Evolutionary conservation across 805 yeast genomes (phyloP), one percentile per base, ranked within the genome.

Genomic region (Suhomyces emberorum): DNA sequence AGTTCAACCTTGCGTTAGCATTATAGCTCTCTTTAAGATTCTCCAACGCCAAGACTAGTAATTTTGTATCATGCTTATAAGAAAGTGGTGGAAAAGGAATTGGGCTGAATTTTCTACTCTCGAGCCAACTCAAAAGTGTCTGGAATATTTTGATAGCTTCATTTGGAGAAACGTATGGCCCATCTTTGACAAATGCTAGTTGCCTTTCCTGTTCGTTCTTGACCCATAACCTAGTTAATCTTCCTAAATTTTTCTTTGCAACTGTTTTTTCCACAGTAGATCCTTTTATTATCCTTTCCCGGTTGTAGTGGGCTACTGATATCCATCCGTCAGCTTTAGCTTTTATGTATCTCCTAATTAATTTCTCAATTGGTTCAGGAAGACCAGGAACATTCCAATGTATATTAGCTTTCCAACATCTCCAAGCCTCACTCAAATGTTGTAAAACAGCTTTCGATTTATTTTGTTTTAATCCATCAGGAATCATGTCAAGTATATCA

Each of bases 341-440:
- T 52, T 88, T 83, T 32, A 93, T 81, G 52, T 93, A 93, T 30
- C 96, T 76, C 52, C 86, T 83, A 42, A 93, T 89, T 25, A 93
- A 86, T 29, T 78, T 76, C 47, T 81, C 93, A 17, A 93, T 77
- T 0, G 97, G 97, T 35, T 76, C 83, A 2, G 99, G 98, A 62
- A 93, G 69, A 0, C 98, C 98, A 1, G 96, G 95, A 11, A 93
- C 98, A 48, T 87, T 81, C 98, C 98, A 93, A 0, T 97, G 96
- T 40, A 93, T 83, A 54, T 93, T 91, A 2, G 98, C 98, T 58
- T 93, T 93, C 99, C 99, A 93, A 58, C 98, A 93, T 57, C 98
- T 70, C 99, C 99, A 93, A 0, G 98, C 98, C 59, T 93, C 98
- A 54, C 95, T 85, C 39, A 93, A 69, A 60, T 93, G 99, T 52